phyloP scores from a whole-genome alignment of 352 stramenopile species.

The Thalassiosira livingstoniorum region DNA sequence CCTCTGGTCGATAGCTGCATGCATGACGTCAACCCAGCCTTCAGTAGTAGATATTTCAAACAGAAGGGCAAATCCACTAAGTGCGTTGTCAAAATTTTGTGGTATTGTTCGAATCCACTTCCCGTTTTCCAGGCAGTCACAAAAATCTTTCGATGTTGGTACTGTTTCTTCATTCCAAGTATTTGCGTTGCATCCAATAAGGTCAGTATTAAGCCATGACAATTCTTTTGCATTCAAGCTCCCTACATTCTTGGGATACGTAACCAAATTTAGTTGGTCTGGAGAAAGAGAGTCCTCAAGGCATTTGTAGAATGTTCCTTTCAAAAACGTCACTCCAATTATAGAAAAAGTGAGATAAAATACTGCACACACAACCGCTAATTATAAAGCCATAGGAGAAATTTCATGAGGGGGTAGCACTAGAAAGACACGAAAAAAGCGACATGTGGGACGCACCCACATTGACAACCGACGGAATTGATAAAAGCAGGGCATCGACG shows the following conservation, averaged over 20 bases:
- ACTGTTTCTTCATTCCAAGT: slow-evolving; percentile 39
- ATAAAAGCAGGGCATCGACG: slow-evolving; percentile 72
- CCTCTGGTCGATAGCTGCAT: slow-evolving; percentile 89
- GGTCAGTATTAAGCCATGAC: slow-evolving; percentile 37
- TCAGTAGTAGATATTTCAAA: slow-evolving; percentile 95
- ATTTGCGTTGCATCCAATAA: slow-evolving; percentile 13
- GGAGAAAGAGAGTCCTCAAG: slow-evolving; percentile 77
- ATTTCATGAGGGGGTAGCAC: no score
- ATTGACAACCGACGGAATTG: slow-evolving; percentile 72
- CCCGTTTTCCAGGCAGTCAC: slow-evolving; percentile 51
- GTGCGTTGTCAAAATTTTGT: slow-evolving; percentile 73
- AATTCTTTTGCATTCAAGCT: slow-evolving; percentile 34
- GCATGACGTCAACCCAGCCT: slow-evolving; percentile 93
- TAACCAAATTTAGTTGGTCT: slow-evolving; percentile 41
- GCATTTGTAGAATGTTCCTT: slow-evolving; percentile 90
- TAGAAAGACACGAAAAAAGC: no score
- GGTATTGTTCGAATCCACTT: slow-evolving; percentile 55
- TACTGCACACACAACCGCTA: slow-evolving; percentile 89
- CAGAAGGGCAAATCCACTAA: slow-evolving; percentile 86
- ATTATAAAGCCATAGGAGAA: no score
- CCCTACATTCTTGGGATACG: slow-evolving; percentile 39
- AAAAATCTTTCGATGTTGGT: slow-evolving; percentile 70
- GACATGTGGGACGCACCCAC: slow-evolving; percentile 83
- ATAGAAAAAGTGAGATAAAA: slow-evolving; percentile 97
- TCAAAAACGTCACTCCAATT: slow-evolving; percentile 93